Evolutionary conservation across 1,284 basidiomycete genomes (phyloP).

Genomic region (Ganoderma resinaceum): DNA sequence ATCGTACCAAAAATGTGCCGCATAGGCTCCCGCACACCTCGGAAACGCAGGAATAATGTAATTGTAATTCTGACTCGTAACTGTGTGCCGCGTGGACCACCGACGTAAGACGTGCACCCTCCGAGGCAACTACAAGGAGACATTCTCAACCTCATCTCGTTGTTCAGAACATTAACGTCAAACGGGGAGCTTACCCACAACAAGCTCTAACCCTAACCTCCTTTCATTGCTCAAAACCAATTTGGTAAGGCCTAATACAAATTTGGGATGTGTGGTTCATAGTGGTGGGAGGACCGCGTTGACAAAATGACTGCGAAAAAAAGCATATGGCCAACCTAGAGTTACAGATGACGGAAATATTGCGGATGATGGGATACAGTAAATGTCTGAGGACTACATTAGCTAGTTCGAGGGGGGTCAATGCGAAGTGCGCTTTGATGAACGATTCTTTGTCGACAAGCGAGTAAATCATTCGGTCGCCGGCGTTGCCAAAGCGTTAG

Average conservation of each 20-base stretch:
- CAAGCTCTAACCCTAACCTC: neutral
- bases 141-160: too few species aligned
- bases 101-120: too few species aligned
- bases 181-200: too few species aligned
- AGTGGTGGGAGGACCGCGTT: neutral
- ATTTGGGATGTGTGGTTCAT: constrained; percentile 3
- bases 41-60: too few species aligned
- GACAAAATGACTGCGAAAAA: neutral
- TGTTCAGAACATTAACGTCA: too few species aligned
- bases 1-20: too few species aligned
- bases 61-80: too few species aligned
- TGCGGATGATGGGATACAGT: neutral
- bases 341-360: neutral
- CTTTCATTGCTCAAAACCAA: neutral
- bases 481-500: neutral
- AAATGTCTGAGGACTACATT: neutral
- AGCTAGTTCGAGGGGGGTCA: neutral
- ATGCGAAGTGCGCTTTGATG: too few species aligned
- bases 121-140: too few species aligned
- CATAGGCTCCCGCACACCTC: too few species aligned
- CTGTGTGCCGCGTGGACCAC: too few species aligned
- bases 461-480: neutral
- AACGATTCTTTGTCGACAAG: neutral
- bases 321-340: neutral
- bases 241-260: neutral